phyloP scores from a whole-genome alignment of 768 basidiomycete species.

The Porphyrellus cyaneotinctus region DNA sequence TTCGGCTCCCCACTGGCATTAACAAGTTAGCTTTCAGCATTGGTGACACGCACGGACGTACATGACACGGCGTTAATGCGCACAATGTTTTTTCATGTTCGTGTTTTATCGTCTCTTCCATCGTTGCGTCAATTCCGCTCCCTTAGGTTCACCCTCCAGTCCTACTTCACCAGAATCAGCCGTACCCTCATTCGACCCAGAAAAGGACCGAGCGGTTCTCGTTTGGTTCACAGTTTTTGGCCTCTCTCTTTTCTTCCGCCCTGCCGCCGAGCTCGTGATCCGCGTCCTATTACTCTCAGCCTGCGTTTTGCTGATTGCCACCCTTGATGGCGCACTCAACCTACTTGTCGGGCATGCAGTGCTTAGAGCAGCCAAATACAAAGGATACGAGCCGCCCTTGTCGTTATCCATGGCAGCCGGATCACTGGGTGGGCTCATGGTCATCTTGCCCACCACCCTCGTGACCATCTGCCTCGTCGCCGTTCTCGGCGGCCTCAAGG shows the following conservation, averaged over 20 bases:
- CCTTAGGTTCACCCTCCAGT: not conserved
- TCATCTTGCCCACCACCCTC: slow-evolving; percentile 9
- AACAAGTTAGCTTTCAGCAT: no score
- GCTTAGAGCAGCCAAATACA: slow-evolving; percentile 7
- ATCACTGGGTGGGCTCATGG: slow-evolving; percentile 11
- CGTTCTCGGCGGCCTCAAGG: not conserved
- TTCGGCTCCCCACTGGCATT: no score
- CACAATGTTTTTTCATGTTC: slow-evolving; percentile 8
- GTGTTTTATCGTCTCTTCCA: slow-evolving; percentile 6
- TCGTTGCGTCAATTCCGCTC: not conserved
- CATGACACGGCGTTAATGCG: not conserved
- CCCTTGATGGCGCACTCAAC: slow-evolving; percentile 8
- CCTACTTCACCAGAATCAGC: not conserved
- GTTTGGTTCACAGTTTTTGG: slow-evolving; percentile 15
- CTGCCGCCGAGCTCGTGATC: slow-evolving; percentile 5
- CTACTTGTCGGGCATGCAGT: slow-evolving; percentile 12
- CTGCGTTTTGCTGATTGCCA: slow-evolving; percentile 4
- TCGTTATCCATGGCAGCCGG: slow-evolving; percentile 10
- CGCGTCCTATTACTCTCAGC: slow-evolving; percentile 1
- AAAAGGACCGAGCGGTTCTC: slow-evolving; percentile 4
- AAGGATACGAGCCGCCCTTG: slow-evolving; percentile 9
- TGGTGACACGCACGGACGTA: no score
- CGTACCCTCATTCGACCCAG: not conserved
- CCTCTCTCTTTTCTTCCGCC: slow-evolving; percentile 8
- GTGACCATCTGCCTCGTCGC: not conserved